Base-by-base conservation (phyloP, 140 eudicot species). In the Cichorium intybus region DNA sequence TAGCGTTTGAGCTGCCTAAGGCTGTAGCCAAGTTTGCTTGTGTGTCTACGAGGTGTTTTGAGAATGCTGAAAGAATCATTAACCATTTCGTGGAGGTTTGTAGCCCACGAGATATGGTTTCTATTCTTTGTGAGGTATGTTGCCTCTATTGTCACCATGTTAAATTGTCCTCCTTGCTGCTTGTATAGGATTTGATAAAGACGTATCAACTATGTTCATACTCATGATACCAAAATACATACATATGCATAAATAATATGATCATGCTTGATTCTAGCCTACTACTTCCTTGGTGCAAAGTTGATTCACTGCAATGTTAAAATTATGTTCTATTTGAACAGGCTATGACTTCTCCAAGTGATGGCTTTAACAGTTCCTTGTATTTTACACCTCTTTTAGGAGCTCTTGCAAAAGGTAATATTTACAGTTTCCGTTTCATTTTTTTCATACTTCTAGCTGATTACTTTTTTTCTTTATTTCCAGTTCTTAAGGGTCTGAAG, bases 91-190 rank as follows among this genome's bases (percentile, higher is more conserved):
- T 82, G 1, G 77, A 76, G 26, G 68, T 46, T 22, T 88, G 95
- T 75, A 81, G 77, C 75, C 95, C 99, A 8, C 88, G 96, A 3
- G 95, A 88, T 58, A 81, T 92, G 99, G 84, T 92, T 54, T 66
- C 99, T 0, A 75, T 92, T 73, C 81, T 88, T 15, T 88, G 87
- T 35, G 96, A 85, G 90, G 99, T 92, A 79, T 37, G 73, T 7
- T 41, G 21, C 60, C 39, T 55, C 23, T 16, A 21, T 14, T 4
- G 24, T 41, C 55, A 64, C 24, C 18, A 10, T 56, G 20, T 63
- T 71, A 65, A 21, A 21, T 50, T 54, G 54, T 27, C 9, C 28
- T 29, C 41, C 14, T 51, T 65, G 60, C 45, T 49, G 10, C 29
- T 24, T 70, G 15, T 17, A 22, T 20, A 22, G 62, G 50, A 26